phyloP scores from a whole-genome alignment of 305 asterid species.

The Striga hermonthica region DNA sequence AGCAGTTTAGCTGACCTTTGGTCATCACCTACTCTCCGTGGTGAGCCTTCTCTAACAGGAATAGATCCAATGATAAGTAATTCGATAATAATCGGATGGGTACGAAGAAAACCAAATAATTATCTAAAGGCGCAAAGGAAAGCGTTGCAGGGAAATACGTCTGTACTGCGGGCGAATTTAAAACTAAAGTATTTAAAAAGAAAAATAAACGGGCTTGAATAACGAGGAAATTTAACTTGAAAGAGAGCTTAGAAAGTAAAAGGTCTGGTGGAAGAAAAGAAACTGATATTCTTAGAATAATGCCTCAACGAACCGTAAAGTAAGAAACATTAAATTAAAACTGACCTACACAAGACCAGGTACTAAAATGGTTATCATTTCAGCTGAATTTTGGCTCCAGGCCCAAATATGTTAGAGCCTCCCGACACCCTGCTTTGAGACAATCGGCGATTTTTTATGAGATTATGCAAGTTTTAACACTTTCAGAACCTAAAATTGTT shows the following conservation, averaged over 20 bases:
- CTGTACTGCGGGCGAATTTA: slow-evolving; percentile 34
- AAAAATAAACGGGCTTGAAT: slow-evolving; percentile 25
- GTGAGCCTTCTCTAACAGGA: slow-evolving; percentile 40
- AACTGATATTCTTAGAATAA: slow-evolving; percentile 30
- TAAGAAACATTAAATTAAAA: slow-evolving; percentile 58
- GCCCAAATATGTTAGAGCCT: slow-evolving; percentile 85
- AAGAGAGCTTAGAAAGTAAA: slow-evolving; percentile 36
- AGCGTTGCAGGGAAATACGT: slow-evolving; percentile 34
- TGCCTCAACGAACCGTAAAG: slow-evolving; percentile 43
- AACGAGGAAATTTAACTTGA: slow-evolving; percentile 39
- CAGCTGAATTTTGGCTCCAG: slow-evolving; percentile 88
- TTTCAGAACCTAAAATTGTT: slow-evolving; percentile 41
- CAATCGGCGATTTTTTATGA: slow-evolving; percentile 58
- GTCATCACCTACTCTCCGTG: slow-evolving; percentile 36
- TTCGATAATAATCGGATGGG: slow-evolving; percentile 35
- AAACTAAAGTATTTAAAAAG: slow-evolving; percentile 21
- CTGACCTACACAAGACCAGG: slow-evolving; percentile 93
- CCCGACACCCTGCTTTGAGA: slow-evolving; percentile 95
- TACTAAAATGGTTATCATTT: slow-evolving; percentile 83
- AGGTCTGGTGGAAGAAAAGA: slow-evolving; percentile 31
- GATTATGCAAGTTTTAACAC: slow-evolving; percentile 48
- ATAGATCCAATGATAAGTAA: slow-evolving; percentile 33
- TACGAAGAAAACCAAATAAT: slow-evolving; percentile 20
- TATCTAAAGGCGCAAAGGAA: slow-evolving; percentile 38
- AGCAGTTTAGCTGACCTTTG: slow-evolving; percentile 42